Base-by-base conservation (phyloP, 805 yeast genomes). In the Deakozyma indianensis region DNA sequence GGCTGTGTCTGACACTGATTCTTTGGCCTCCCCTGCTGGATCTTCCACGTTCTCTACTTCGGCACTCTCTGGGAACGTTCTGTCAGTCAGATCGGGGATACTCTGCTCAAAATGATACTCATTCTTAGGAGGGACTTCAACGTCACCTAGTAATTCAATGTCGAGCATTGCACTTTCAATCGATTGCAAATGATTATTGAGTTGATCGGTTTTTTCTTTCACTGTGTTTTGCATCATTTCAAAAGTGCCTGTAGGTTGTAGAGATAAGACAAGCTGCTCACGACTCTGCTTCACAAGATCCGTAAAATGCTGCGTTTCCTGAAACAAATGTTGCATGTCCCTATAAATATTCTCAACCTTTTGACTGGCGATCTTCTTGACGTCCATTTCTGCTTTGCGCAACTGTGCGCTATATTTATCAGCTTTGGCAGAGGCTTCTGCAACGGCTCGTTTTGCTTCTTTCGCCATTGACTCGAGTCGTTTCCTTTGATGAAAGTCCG, bases 31-130 rank as follows among this genome's bases (percentile, higher is more conserved):
- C n/a, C n/a, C n/a, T n/a, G n/a, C n/a, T n/a, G 86, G 83, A 47
- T 80, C 86, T n/a, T 32, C 38, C 38, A 32, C 16, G 4, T 25
- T 25, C 38, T 9, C 18, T 9, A 32, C 18, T 32, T n/a, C 16
- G 7, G 11, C 18, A 7, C 38, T 32, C 16, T 32, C 18, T 32
- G 38, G 18, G 5, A 7, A 32, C 38, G 9, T n/a, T 5, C 18
- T 20, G 18, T 32, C 18, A 7, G 38, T 32, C 38, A 32, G 16
- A 14, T 32, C 38, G 20, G 38, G 38, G 4, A 32, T 9, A n/a
- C 38, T 32, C 38, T 32, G 38, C 18, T 32, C 38, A 9, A 32
- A 32, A 5, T n/a, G 38, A n/a, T 32, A 32, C 18, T 32, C 38
- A 9, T 32, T 7, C 18, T 32, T 32, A n/a, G 38, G 38, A 7